phyloP scores from a whole-genome alignment of 148 eudicot species.

The Arbutus unedo region DNA sequence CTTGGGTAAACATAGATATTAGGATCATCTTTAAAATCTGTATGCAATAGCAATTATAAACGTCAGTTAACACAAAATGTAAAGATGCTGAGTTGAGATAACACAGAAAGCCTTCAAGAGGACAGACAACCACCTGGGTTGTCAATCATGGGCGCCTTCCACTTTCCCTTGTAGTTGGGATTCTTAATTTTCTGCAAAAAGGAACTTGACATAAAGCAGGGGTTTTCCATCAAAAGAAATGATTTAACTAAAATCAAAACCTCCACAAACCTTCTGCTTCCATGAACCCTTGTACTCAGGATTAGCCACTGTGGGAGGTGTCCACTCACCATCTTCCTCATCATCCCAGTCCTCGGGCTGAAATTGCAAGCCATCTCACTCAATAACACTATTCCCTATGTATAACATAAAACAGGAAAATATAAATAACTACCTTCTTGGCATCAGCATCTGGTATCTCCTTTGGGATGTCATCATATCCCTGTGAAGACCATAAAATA shows the following conservation, averaged over 20 bases:
- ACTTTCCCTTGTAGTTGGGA: conserved; percentile 93
- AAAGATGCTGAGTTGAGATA: background rate
- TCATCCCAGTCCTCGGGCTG: conserved; percentile 99
- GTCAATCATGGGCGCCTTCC: conserved; percentile 98
- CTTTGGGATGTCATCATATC: conserved; percentile 94
- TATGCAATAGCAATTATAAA: background rate
- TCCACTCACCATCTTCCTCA: conserved; percentile 99
- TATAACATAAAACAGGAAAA: conserved; percentile 4
- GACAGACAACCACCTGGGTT: conserved; percentile 68
- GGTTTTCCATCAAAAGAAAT: background rate
- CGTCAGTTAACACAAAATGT: background rate
- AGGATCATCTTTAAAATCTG: conserved; percentile 94
- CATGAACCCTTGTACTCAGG: conserved; percentile 99
- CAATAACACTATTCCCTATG: background rate
- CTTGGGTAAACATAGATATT: conserved; percentile 80
- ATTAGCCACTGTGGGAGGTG: conserved; percentile 83
- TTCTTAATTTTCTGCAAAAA: conserved; percentile 87
- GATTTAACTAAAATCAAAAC: background rate
- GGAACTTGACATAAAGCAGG: conserved; percentile 1
- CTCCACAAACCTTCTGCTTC: conserved; percentile 68
- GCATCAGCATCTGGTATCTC: conserved; percentile 90
- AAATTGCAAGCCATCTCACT: conserved; percentile 19
- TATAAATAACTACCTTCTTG: conserved; percentile 57
- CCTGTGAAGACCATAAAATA: conserved; percentile 30
- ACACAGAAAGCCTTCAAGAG: conserved; percentile 3